Percentiles rank a stretch among this genome's conserved stretches.
These are phyloP conservation scores for Dalbergia cochinchinensis DNA, from an alignment of 306 rosid genomes.

Conservation along the genomic window DNA sequence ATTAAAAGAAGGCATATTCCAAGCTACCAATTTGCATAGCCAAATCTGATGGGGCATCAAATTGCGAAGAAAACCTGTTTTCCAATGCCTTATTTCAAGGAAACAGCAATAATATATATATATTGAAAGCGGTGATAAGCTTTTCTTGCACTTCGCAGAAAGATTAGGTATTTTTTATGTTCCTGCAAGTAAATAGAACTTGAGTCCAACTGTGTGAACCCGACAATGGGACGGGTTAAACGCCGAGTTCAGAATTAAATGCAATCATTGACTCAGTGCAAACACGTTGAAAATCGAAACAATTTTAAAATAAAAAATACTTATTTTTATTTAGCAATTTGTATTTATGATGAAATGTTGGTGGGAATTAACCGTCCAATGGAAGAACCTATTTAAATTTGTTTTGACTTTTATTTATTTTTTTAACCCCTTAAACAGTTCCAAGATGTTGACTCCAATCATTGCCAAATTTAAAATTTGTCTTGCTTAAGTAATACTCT, in stretches of 20 bases:
- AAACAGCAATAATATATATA: slow-evolving; percentile 33
- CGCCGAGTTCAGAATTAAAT: slow-evolving; percentile 48
- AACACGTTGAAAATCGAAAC: slow-evolving; percentile 31
- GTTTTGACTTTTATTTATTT: slow-evolving; percentile 48
- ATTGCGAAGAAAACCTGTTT: slow-evolving; percentile 47
- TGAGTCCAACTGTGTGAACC: slow-evolving; percentile 44
- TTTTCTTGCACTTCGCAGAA: slow-evolving; percentile 48
- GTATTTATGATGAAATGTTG: slow-evolving; percentile 21
- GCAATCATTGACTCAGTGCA: slow-evolving; percentile 48
- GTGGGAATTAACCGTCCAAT: slow-evolving; percentile 47
- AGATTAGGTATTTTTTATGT: background rate
- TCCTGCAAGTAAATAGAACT: slow-evolving; percentile 16
- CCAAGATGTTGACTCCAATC: slow-evolving; percentile 45
- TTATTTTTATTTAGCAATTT: background rate
- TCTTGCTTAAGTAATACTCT: slow-evolving; percentile 28
- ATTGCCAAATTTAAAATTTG: slow-evolving; percentile 37
- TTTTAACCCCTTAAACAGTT: slow-evolving; percentile 1
- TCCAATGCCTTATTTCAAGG: slow-evolving; percentile 47
- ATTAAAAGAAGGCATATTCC: slow-evolving; percentile 34
- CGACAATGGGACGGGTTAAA: slow-evolving; percentile 51
- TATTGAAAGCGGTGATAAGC: slow-evolving; percentile 21
- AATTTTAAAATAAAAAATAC: slow-evolving; percentile 24
- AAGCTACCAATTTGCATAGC: slow-evolving; percentile 38
- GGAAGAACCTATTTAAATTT: slow-evolving; percentile 47
- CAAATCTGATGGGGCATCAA: slow-evolving; percentile 43